phyloP scores from a whole-genome alignment of 164 flowering plant species.

The Magnolia changhungtana region DNA sequence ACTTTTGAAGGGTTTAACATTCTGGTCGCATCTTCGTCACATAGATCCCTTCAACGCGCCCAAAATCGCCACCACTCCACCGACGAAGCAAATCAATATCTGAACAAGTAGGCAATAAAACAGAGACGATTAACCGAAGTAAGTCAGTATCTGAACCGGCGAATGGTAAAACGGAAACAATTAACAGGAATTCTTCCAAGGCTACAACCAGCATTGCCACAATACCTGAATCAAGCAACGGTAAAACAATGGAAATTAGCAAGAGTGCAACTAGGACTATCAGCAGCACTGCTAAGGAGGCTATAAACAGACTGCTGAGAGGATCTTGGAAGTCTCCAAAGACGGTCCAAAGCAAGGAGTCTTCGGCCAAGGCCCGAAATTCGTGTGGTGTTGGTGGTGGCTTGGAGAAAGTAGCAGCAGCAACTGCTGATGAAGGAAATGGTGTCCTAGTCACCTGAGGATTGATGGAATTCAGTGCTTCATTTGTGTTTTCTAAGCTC shows the following conservation, averaged over 20 bases:
- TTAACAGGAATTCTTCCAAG: not conserved
- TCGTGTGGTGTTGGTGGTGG: not conserved
- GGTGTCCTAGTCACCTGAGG: slow-evolving; percentile 1
- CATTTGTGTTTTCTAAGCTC: not conserved
- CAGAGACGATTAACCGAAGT: not conserved
- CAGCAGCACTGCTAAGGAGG: slow-evolving; percentile 19
- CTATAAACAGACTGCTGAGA: slow-evolving; percentile 11
- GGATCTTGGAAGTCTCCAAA: slow-evolving; percentile 7
- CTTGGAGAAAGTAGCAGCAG: not conserved
- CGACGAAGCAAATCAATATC: slow-evolving; percentile 12
- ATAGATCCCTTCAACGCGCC: slow-evolving; percentile 12
- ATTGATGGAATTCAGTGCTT: not conserved
- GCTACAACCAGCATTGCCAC: not conserved
- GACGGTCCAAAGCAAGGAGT: not conserved
- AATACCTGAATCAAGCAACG: not conserved
- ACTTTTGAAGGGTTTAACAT: too few relatives aligned
- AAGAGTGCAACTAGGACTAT: slow-evolving; percentile 12
- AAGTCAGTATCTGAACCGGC: slow-evolving; percentile 12
- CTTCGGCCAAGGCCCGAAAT: not conserved
- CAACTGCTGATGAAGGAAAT: not conserved
- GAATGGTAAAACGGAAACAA: slow-evolving; percentile 3
- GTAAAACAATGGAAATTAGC: not conserved
- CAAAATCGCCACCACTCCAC: slow-evolving; percentile 14
- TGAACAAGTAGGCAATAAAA: not conserved
- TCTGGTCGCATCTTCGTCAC: not conserved